Evolutionary conservation across 202 grass and related monocot genomes (phyloP).

Genomic region (Setaria italica): DNA sequence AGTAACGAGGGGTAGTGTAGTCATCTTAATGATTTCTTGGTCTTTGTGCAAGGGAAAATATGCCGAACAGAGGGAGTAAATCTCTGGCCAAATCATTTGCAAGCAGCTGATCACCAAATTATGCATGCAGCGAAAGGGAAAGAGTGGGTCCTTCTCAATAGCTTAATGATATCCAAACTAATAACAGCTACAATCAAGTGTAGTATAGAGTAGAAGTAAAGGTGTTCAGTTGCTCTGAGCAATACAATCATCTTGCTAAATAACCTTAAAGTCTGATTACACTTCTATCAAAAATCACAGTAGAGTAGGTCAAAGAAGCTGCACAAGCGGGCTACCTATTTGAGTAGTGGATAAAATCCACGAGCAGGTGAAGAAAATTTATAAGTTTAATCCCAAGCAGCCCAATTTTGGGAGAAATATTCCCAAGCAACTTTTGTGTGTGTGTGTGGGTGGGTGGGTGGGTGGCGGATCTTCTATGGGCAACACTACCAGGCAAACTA

Average conservation of each 20-base stretch:
- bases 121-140: background rate
- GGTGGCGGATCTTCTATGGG: too few species aligned
- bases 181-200: background rate
- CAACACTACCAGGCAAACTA: background rate
- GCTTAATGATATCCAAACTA: background rate
- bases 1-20: background rate
- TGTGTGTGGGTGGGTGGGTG: too few species aligned
- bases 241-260: background rate
- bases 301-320: background rate
- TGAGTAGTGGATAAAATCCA: slow-evolving; percentile 4
- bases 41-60: background rate
- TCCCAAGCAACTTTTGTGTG: slow-evolving; percentile 1
- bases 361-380: background rate
- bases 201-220: background rate
- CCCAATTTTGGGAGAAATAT: background rate
- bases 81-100: background rate
- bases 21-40: background rate
- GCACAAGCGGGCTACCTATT: background rate
- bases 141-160: background rate
- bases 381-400: background rate
- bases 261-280: background rate
- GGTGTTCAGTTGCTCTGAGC: background rate
- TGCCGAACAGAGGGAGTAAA: background rate
- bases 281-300: slow-evolving; percentile 1
- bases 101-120: background rate